phyloP scores from a whole-genome alignment of 805 yeast species.

The Cyberlindnera maritima region DNA sequence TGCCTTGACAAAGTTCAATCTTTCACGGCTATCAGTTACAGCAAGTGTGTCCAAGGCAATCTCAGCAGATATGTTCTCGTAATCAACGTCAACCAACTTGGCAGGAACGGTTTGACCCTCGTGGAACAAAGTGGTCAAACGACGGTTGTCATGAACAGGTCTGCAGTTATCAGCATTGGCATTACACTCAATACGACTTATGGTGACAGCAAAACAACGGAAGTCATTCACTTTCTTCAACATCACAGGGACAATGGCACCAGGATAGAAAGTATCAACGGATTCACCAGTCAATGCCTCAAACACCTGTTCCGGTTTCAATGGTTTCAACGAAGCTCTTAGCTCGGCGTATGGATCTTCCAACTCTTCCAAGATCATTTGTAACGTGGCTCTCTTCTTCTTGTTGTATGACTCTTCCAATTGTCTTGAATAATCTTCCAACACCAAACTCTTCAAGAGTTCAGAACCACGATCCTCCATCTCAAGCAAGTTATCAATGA shows the following conservation, averaged over 20 bases:
- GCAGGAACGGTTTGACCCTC: conserved; percentile 86
- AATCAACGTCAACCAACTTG: conserved; percentile 66
- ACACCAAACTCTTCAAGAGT: conserved; percentile 79
- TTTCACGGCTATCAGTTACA: conserved; percentile 46
- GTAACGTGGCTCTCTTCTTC: conserved; percentile 74
- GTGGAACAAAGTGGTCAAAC: conserved; percentile 43
- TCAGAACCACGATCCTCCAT: conserved; percentile 56
- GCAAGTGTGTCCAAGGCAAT: conserved; percentile 69
- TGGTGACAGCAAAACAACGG: conserved; percentile 42
- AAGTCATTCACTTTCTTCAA: conserved; percentile 58
- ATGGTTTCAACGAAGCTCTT: conserved; percentile 64
- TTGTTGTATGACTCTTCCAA: conserved; percentile 70
- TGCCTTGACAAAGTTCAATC: conserved; percentile 40
- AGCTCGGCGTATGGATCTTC: conserved; percentile 86
- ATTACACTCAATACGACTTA: conserved; percentile 60
- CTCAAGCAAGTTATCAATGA: conserved; percentile 56
- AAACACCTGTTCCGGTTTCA: conserved; percentile 74
- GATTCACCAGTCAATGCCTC: conserved; percentile 89
- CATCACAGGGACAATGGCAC: conserved; percentile 72
- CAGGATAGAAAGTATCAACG: conserved; percentile 60
- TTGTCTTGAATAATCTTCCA: conserved; percentile 91
- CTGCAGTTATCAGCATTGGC: conserved; percentile 45
- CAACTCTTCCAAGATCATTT: conserved; percentile 81
- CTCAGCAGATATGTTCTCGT: conserved; percentile 70
- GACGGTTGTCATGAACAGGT: conserved; percentile 33